Conservation (phyloP, 345 rosid genomes). For the Brassica rapa region DNA sequence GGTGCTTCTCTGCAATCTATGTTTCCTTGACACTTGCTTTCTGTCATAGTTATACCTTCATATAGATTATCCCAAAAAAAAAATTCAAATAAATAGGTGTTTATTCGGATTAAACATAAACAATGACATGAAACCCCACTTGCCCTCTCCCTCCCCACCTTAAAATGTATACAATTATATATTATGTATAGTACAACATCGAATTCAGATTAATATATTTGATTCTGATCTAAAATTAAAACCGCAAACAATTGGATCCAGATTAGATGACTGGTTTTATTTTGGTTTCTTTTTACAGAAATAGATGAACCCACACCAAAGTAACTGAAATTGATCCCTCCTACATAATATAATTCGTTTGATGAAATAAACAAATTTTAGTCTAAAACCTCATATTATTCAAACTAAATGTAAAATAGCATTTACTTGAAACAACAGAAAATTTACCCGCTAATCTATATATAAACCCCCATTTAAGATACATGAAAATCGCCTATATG, state of each 20-base stretch:
- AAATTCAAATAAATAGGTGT: background rate
- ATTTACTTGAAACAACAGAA: background rate
- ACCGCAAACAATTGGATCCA: background rate
- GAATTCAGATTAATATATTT: background rate
- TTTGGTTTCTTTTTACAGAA: background rate
- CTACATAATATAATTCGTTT: background rate
- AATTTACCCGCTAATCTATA: background rate
- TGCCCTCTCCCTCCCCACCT: background rate
- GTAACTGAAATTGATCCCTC: background rate
- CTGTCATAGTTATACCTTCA: slow-evolving; percentile 5
- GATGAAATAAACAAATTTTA: background rate
- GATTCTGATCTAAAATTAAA: background rate
- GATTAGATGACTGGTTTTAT: background rate
- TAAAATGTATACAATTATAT: background rate
- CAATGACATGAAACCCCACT: background rate
- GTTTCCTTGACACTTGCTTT: slow-evolving; percentile 11
- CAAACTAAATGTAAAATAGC: background rate
- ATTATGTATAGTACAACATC: background rate
- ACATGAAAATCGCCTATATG: background rate
- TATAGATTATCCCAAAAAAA: background rate
- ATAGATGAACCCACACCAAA: background rate
- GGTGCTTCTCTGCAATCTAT: background rate
- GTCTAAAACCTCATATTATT: background rate
- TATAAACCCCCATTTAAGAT: background rate
- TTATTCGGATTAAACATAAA: background rate